Evolutionary conservation across 169 alveolate species (phyloP).

Genomic region (Pseudocohnilembus persalinus): DNA sequence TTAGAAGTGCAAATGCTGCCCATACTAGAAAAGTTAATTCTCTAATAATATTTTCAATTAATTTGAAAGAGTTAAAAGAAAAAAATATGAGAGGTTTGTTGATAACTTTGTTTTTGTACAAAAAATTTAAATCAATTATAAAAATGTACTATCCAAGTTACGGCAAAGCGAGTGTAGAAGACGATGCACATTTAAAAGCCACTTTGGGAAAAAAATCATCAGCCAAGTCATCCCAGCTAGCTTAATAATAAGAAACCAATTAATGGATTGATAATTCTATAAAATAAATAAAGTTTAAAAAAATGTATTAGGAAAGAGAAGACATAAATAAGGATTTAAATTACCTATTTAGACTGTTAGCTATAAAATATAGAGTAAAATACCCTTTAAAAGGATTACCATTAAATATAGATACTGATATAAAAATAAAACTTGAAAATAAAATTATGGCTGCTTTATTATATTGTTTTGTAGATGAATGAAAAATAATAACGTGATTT

Average conservation of each 20-base stretch:
- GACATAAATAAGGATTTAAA: conserved; percentile 18
- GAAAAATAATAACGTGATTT: no score
- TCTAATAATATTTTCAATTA: conserved; percentile 11
- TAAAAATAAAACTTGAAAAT: conserved; percentile 11
- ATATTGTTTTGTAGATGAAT: no score
- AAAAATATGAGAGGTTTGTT: conserved; percentile 10
- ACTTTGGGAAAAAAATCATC: not conserved
- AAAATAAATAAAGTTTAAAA: conserved; percentile 10
- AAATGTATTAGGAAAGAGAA: not conserved
- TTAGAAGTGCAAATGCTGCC: not conserved
- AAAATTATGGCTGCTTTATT: conserved; percentile 1
- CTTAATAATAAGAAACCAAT: not conserved
- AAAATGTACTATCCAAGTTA: not conserved
- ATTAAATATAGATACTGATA: conserved; percentile 11
- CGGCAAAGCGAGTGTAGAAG: not conserved
- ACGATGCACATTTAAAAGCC: not conserved
- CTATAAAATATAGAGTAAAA: conserved; percentile 19
- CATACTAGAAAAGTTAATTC: conserved; percentile 3
- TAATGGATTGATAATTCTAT: conserved; percentile 7
- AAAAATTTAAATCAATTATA: not conserved
- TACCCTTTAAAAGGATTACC: conserved; percentile 24
- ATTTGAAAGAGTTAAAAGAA: conserved; percentile 17
- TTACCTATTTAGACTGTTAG: conserved; percentile 8
- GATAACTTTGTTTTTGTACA: not conserved
- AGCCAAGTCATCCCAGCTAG: not conserved